These are phyloP conservation scores for Nothophaeocryptopus gaeumannii DNA, from an alignment of 2,329 filamentous ascomycete species.

Conservation along the genomic window DNA sequence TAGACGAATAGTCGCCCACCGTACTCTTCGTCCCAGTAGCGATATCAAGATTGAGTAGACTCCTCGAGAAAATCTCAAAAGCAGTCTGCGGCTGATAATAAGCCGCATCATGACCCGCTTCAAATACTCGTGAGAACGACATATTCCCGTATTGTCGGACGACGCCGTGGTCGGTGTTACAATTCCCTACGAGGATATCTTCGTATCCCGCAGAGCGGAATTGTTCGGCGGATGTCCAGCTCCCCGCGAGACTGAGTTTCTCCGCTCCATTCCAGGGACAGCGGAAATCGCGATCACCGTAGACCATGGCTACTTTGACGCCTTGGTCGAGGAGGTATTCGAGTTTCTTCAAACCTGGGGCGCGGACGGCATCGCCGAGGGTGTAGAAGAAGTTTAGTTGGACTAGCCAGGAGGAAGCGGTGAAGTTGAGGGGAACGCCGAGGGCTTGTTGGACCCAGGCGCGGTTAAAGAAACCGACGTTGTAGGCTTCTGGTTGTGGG, in stretches of 20 bases:
- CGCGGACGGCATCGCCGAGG: constrained; percentile 22
- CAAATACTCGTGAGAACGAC: constrained; percentile 36
- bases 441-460: constrained; percentile 45
- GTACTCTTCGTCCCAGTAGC: constrained; percentile 51
- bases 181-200: constrained; percentile 28
- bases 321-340: constrained; percentile 27
- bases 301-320: constrained; percentile 29
- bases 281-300: constrained; percentile 31
- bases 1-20: constrained; percentile 40
- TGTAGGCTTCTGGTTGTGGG: constrained; percentile 21
- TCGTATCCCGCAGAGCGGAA: constrained; percentile 33
- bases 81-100: constrained; percentile 55
- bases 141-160: constrained; percentile 36
- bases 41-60: constrained; percentile 52
- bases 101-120: constrained; percentile 32
- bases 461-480: constrained; percentile 46
- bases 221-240: constrained; percentile 22
- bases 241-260: constrained; percentile 27
- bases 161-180: constrained; percentile 28
- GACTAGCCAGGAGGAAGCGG: constrained; percentile 20
- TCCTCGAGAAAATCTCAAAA: constrained; percentile 54
- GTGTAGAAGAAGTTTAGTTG: constrained; percentile 10
- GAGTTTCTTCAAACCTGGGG: constrained; percentile 22
- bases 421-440: constrained; percentile 49
- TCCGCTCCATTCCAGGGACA: constrained; percentile 33